Evolutionary conservation across 331 rosid genomes (phyloP), one percentile per base, ranked within the genome.

Genomic region (Pyracantha coccinea): DNA sequence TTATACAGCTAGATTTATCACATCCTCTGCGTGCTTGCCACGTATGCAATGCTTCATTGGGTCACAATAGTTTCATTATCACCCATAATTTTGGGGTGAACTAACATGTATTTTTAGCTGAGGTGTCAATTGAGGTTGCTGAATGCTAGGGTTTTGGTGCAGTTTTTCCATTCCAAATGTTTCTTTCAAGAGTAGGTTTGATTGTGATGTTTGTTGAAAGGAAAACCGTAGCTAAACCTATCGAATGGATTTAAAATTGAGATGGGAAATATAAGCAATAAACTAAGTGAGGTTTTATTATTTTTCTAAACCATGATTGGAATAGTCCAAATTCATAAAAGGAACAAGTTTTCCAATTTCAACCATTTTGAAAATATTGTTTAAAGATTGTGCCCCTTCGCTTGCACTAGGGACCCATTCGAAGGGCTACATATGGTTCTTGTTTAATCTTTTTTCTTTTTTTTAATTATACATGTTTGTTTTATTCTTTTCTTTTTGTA

Each of bases 161-260:
- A 59, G 80, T 68, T 64, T 83, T 79, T 79, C 38, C 84, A 86
- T 87, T 85, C 79, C 73, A 81, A 82, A 77, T 68, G 90, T 86
- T 76, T 8, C 91, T 53, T 76, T 91, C 96, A 78, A 35, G 83
- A 83, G 90, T 88, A 85, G 91, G 91, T 91, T 70, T 52, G 96
- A 88, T 31, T 84, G 83, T 69, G 93, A 89, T 62, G 76, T 81
- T 63, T 70, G 86, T 73, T 85, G 89, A 88, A 77, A 64, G 69
- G 65, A 71, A 84, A 89, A 79, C 91, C 92, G 78, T 80, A 79
- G 81, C 71, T 23, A 75, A 57, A 82, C 83, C 83, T 71, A 25
- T 81, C 77, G 72, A 63, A 41, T 78, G n/a, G 27, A 32, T 72
- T 52, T 59, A 58, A 70, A 45, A 27, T 66, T 45, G 10, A 12